These are phyloP conservation scores for Capillidium rhysosporum DNA, from an alignment of 371 early-diverging fungal species.

Conservation along the genomic window DNA sequence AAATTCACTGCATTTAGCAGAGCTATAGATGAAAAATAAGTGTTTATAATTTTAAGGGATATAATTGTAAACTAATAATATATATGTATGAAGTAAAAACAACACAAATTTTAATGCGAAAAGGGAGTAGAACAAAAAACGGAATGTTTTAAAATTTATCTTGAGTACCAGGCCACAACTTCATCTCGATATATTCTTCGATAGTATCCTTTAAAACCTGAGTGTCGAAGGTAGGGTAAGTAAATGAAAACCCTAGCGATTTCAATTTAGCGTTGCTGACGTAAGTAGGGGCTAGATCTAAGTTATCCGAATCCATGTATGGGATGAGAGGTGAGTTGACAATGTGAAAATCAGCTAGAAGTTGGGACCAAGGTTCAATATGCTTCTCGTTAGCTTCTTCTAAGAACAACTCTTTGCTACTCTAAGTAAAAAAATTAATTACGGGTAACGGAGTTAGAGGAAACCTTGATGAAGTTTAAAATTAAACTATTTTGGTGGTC, in stretches of 20 bases:
- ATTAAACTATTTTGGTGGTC: slow-evolving; percentile 65
- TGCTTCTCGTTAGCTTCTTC: slow-evolving; percentile 89
- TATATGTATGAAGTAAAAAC: too few species aligned
- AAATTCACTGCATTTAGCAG: too few species aligned
- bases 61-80: too few species aligned
- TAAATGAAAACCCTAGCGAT: neutral
- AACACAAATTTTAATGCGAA: too few species aligned
- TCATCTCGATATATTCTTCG: neutral
- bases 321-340: slow-evolving; percentile 80
- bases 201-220: neutral
- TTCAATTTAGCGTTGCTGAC: neutral
- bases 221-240: neutral
- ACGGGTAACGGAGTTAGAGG: neutral
- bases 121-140: too few species aligned
- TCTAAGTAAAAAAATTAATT: slow-evolving; percentile 15
- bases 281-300: neutral
- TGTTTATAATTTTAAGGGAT: too few species aligned
- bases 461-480: slow-evolving; percentile 59
- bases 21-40: too few species aligned
- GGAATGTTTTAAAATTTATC: too few species aligned
- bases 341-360: slow-evolving; percentile 34
- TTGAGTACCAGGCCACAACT: neutral
- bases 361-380: slow-evolving; percentile 46
- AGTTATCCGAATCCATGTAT: slow-evolving; percentile 63
- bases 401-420: slow-evolving; percentile 56